These are phyloP conservation scores for Dendrobium catenatum DNA, from an alignment of 106 monocot species.

Conservation along the genomic window DNA sequence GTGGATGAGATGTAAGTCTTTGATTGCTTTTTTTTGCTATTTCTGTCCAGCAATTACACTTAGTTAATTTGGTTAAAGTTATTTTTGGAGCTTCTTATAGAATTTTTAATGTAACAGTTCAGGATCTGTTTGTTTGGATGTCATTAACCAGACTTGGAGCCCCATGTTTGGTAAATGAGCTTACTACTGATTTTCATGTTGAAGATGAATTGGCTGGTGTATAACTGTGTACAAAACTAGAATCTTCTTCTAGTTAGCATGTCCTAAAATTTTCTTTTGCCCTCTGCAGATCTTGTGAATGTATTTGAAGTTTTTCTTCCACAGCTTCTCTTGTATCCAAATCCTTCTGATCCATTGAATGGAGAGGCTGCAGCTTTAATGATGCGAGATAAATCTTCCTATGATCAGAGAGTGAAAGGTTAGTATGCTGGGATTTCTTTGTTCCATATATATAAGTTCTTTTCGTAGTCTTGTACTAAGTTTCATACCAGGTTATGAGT, in stretches of 20 bases:
- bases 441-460: neutral
- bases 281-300: conserved; percentile 59
- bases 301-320: conserved; percentile 62
- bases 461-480: neutral
- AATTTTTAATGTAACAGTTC: conserved; percentile 18
- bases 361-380: conserved; percentile 57
- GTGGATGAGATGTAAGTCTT: conserved; percentile 69
- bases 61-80: neutral
- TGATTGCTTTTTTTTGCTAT: conserved; percentile 4
- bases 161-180: conserved; percentile 58
- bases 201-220: neutral
- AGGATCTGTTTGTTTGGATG: conserved; percentile 71
- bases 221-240: neutral
- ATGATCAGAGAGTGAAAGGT: conserved; percentile 74
- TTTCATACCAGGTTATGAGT: neutral
- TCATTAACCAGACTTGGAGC: conserved; percentile 74
- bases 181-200: neutral
- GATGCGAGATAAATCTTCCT: conserved; percentile 44
- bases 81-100: neutral
- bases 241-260: neutral
- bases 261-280: neutral
- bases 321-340: conserved; percentile 59
- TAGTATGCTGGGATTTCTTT: neutral
- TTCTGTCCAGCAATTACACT: neutral
- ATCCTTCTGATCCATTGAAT: conserved; percentile 69